A percentile compares a stretch with the other conserved stretches of the same genome.
Conservation (phyloP, 2,329 filamentous ascomycete species). For the Fusarium sp. region DNA sequence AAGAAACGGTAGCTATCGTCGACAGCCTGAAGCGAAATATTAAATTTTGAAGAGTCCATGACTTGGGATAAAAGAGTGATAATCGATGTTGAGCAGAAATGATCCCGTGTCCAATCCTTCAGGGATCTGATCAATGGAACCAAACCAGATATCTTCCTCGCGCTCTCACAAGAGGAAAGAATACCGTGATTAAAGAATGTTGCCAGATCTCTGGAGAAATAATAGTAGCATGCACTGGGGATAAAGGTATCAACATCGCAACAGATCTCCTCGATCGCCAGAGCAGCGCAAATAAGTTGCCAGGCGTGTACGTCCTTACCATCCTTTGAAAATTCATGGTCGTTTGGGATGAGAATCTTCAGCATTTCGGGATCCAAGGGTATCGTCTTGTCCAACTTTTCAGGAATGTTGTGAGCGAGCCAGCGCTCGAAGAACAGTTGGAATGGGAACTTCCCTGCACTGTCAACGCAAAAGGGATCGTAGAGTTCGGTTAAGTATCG, state of each 20-base stretch:
- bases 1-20: not conserved
- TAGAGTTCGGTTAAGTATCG: not conserved
- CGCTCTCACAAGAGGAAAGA: not conserved
- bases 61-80: not conserved
- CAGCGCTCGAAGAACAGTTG: not conserved
- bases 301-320: not conserved
- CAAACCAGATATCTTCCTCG: rapidly evolving
- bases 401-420: not conserved
- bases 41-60: not conserved
- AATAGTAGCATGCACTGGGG: not conserved
- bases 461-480: not conserved
- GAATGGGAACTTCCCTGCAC: not conserved
- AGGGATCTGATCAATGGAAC: not conserved
- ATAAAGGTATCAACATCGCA: not conserved
- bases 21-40: rapidly evolving
- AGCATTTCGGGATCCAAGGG: not conserved
- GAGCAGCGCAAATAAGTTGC: not conserved
- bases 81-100: not conserved
- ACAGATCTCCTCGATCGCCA: not conserved
- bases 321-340: not conserved
- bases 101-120: rapidly evolving
- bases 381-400: not conserved
- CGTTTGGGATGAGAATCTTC: not conserved
- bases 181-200: not conserved
- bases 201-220: not conserved